These are phyloP conservation scores for Pseudogymnoascus sp. DNA, from an alignment of 2,329 filamentous ascomycete species.

Conservation along the genomic window DNA sequence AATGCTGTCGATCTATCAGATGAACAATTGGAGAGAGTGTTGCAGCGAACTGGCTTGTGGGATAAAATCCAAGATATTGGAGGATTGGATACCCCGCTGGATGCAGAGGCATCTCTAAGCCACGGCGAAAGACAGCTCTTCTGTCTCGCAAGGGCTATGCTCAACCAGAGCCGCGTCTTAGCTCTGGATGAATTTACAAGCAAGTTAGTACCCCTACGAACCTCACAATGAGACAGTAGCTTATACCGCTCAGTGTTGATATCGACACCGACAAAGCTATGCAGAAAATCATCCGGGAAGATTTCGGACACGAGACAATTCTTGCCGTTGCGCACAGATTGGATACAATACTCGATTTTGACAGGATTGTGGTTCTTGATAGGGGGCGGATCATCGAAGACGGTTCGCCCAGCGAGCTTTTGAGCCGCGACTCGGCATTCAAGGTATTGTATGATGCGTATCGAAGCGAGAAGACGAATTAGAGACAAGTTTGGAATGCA, in stretches of 20 bases:
- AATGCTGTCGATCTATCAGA: background rate
- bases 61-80: constrained; percentile 17
- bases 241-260: constrained; percentile 42
- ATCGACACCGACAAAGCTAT: constrained; percentile 49
- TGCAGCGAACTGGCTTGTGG: constrained; percentile 15
- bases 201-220: background rate
- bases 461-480: background rate
- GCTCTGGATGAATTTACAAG: constrained; percentile 12
- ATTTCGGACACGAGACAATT: constrained; percentile 49
- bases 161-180: constrained; percentile 30
- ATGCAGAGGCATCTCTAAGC: constrained; percentile 29
- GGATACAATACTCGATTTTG: constrained; percentile 43
- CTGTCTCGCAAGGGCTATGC: constrained; percentile 52
- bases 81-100: constrained; percentile 31
- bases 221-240: background rate
- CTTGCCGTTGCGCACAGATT: constrained; percentile 32
- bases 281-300: constrained; percentile 46
- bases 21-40: background rate
- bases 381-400: constrained; percentile 65
- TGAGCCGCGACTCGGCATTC: constrained; percentile 31
- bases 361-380: constrained; percentile 44
- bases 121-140: constrained; percentile 60
- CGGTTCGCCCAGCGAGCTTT: constrained; percentile 73
- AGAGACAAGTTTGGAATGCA: background rate
- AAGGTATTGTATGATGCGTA: constrained; percentile 14